These are phyloP conservation scores for Trichoderma semiorbis DNA, from an alignment of 2,329 filamentous ascomycete species.

Conservation along the genomic window DNA sequence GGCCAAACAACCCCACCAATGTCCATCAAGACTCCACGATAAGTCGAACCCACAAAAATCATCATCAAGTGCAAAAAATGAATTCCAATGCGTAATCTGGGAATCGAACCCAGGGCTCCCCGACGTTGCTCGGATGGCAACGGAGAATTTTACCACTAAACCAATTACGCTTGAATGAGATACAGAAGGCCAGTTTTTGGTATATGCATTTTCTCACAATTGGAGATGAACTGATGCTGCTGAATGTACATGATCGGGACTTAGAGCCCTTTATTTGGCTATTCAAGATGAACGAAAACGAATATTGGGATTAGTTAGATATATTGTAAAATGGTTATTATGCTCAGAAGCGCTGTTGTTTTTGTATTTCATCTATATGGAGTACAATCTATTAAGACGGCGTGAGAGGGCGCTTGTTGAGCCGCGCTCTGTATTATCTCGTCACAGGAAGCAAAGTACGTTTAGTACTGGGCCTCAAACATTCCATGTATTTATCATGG, in stretches of 20 bases:
- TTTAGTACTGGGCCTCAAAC: not conserved
- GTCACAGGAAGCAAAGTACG: not conserved
- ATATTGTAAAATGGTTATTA: not conserved
- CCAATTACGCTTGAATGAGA: slow-evolving; percentile 23
- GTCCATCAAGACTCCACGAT: not conserved
- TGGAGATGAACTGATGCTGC: not conserved
- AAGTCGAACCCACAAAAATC: not conserved
- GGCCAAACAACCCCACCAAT: not conserved
- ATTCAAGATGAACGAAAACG: not conserved
- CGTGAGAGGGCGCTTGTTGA: not conserved
- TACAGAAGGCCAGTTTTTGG: not conserved
- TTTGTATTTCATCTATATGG: not conserved
- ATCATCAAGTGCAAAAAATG: not conserved
- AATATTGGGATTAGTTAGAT: not conserved
- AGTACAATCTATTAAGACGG: not conserved
- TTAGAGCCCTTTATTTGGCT: not conserved
- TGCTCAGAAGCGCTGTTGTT: not conserved
- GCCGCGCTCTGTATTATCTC: not conserved
- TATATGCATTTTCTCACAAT: not conserved
- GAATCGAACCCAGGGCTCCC: slow-evolving; percentile 35
- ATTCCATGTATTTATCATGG: not conserved
- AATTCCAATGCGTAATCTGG: slow-evolving; percentile 28
- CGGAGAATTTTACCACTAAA: slow-evolving; percentile 33
- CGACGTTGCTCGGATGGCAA: slow-evolving; percentile 30
- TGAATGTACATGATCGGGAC: too few relatives aligned